Conservation (phyloP, 768 basidiomycete species). For the Lentinula guzmanii region DNA sequence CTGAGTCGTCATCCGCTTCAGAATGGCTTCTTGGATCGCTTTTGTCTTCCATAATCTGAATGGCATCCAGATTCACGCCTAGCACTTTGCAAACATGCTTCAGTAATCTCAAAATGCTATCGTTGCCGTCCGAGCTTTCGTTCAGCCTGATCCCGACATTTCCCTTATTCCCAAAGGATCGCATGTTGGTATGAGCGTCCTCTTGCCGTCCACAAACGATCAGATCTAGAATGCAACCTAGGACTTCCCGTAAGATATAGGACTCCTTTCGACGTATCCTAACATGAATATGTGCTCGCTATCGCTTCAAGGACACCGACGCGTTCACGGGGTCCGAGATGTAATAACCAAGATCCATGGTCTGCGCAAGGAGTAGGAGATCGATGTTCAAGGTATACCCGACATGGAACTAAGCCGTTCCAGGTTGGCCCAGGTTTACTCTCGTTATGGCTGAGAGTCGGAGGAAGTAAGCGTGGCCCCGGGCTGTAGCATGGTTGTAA, state of each 20-base stretch:
- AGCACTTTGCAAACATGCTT: constrained; percentile 72
- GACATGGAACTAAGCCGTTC: constrained; percentile 67
- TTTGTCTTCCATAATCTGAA: constrained; percentile 38
- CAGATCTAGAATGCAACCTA: constrained; percentile 79
- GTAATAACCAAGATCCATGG: constrained; percentile 87
- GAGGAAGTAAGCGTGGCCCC: constrained; percentile 54
- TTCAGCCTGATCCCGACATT: constrained; percentile 65
- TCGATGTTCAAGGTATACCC: constrained; percentile 61
- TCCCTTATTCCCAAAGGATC: constrained; percentile 33
- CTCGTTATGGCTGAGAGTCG: constrained; percentile 44
- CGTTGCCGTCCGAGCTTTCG: constrained; percentile 77
- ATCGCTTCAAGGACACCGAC: constrained; percentile 64
- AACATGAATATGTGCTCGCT: constrained; percentile 68
- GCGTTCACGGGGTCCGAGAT: constrained; percentile 72
- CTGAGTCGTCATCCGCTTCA: constrained; percentile 36
- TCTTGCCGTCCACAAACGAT: constrained; percentile 83
- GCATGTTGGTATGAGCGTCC: constrained; percentile 39
- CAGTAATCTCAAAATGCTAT: constrained; percentile 70
- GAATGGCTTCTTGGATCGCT: constrained; percentile 14
- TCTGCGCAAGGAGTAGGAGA: constrained; percentile 61
- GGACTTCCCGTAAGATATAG: constrained; percentile 77
- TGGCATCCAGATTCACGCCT: constrained; percentile 76
- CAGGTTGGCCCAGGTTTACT: constrained; percentile 38
- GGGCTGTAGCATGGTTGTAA: constrained; percentile 68
- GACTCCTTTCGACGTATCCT: constrained; percentile 87